These are phyloP conservation scores for Erodium maritimum DNA, from an alignment of 345 rosid genomes.

Conservation along the genomic window DNA sequence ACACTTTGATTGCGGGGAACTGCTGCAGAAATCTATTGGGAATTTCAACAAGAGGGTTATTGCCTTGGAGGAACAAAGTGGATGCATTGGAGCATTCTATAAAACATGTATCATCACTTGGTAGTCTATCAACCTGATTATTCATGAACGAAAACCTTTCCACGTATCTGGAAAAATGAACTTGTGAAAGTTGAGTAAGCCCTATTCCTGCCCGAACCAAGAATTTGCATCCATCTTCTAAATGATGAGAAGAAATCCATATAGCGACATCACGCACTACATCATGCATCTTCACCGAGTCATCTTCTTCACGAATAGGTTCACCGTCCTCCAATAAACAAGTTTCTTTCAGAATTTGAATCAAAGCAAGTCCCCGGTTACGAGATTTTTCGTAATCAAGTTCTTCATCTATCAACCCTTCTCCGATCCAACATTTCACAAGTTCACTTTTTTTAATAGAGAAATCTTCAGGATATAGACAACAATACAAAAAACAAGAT, in stretches of 20 bases:
- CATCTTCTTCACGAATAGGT: conserved; percentile 6
- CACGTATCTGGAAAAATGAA: conserved; percentile 14
- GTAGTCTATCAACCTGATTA: conserved; percentile 15
- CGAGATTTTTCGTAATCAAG: conserved; percentile 14
- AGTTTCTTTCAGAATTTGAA: conserved; percentile 32
- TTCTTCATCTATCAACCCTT: conserved; percentile 25
- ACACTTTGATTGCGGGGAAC: conserved; percentile 19
- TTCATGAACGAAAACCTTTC: conserved; percentile 33
- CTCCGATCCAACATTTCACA: conserved; percentile 29
- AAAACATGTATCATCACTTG: background rate
- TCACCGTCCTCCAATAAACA: conserved; percentile 34
- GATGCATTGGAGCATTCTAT: conserved; percentile 16
- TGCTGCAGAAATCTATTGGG: conserved; percentile 18
- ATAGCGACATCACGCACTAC: conserved; percentile 37
- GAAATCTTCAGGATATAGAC: conserved; percentile 33
- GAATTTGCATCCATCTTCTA: conserved; percentile 12
- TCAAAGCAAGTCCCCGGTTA: conserved; percentile 25
- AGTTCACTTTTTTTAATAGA: conserved; percentile 27
- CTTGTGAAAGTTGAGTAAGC: conserved; percentile 12
- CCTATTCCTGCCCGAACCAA: conserved; percentile 24
- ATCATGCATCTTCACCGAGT: conserved; percentile 32
- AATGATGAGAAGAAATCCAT: conserved; percentile 18
- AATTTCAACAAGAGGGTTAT: conserved; percentile 14
- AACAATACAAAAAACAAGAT: conserved; percentile 35
- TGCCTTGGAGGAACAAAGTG: conserved; percentile 28